Evolutionary conservation across 2,329 filamentous ascomycete species (phyloP), one percentile per base, ranked within the genome.

Genomic region (Penicillium sp.): DNA sequence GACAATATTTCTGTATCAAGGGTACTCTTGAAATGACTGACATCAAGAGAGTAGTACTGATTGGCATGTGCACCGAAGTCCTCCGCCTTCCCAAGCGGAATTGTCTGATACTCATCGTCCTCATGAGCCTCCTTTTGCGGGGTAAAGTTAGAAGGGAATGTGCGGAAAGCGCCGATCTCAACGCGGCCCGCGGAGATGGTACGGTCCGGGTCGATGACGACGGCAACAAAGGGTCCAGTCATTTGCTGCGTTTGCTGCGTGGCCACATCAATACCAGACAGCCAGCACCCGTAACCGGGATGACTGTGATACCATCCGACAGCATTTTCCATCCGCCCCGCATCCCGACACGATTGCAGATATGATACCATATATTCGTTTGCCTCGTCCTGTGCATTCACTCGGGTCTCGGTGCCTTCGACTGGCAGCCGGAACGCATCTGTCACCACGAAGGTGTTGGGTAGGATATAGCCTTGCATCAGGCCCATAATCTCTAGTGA

Each of bases 281-380:
- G 83, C 94, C 94, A 99, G 80, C 94, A 99, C 42, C 94, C 94
- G 73, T 99, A 99, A 26, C 94, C 94, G 0, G 94, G 94, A 72
- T 99, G 94, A 64, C 88, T 93, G 76, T 99, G 94, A 75, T 99
- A 99, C 94, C 94, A 99, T 17, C 94, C 94, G 16, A 99, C 89
- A 0, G 90, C 89, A 72, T 99, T 97, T 76, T 99, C 94, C 72
- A 88, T 80, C 53, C 92, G 79, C 72, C 91, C 83, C 79, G 89
- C 69, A 61, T 92, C 86, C 56, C 93, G 84, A 64, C 88, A 89
- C 3, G 87, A 79, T 64, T 88, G 81, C 28, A 95, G 82, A 70
- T 95, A 97, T 62, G 89, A 85, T 52, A 96, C 87, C 80, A 97
- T 90, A 78, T 97, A 99, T 78, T 97, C 94, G 78, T 97, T 95